Conservation (phyloP, 768 basidiomycete species). For the Xerocomus brunneocitrinus region DNA sequence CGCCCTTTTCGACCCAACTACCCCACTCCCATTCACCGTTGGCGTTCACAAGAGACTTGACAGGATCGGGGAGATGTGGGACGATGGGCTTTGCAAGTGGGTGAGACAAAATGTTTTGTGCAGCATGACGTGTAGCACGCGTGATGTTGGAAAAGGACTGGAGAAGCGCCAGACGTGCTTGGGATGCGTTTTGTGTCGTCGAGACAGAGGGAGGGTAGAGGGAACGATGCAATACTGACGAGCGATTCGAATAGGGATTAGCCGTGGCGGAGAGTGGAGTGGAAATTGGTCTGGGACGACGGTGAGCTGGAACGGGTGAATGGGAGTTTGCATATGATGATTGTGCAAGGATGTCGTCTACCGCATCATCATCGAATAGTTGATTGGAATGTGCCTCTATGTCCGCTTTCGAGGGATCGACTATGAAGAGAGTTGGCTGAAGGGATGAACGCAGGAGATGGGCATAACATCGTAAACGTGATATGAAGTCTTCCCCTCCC, state of each 20-base stretch:
- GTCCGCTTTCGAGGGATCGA: slow-evolving; percentile 92
- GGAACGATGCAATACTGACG: slow-evolving; percentile 80
- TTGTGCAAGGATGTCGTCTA: slow-evolving; percentile 80
- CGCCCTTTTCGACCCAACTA: slow-evolving; percentile 88
- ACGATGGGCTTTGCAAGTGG: slow-evolving; percentile 94
- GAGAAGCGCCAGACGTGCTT: slow-evolving; percentile 78
- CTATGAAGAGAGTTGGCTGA: slow-evolving; percentile 79
- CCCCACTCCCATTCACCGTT: slow-evolving; percentile 92
- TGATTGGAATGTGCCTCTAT: slow-evolving; percentile 86
- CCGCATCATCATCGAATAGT: slow-evolving; percentile 79
- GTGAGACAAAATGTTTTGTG: slow-evolving; percentile 92
- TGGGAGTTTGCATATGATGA: slow-evolving; percentile 73
- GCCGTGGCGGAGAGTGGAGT: slow-evolving; percentile 30
- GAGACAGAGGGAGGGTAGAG: slow-evolving; percentile 52
- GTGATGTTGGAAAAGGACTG: slow-evolving; percentile 95
- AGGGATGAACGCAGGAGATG: slow-evolving; percentile 82
- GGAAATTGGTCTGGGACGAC: slow-evolving; percentile 65
- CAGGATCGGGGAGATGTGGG: slow-evolving; percentile 93
- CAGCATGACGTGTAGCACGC: slow-evolving; percentile 85
- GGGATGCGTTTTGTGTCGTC: slow-evolving; percentile 51
- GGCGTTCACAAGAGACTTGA: slow-evolving; percentile 82
- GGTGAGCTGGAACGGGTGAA: slow-evolving; percentile 81
- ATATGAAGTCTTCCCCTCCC: slow-evolving; percentile 86
- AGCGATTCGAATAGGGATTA: slow-evolving; percentile 59
- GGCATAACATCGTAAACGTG: slow-evolving; percentile 69